Conservation (phyloP, 2,329 filamentous ascomycete species). For the Paecilomyces formosus region DNA sequence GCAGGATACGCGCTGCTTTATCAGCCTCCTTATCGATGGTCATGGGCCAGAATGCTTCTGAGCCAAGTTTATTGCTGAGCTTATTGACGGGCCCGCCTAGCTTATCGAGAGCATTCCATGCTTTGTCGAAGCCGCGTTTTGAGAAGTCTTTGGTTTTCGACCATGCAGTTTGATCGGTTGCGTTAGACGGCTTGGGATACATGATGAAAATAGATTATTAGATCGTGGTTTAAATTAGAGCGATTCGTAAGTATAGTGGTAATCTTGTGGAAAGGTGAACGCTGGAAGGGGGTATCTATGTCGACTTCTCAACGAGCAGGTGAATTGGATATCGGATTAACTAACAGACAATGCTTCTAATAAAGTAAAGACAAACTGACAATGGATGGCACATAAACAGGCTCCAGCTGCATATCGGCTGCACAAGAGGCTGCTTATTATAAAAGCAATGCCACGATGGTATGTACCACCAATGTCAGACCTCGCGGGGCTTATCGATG, state of each 20-base stretch:
- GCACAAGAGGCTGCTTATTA: neutral
- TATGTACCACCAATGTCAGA: neutral
- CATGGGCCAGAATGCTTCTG: constrained; percentile 78
- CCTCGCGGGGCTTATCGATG: neutral
- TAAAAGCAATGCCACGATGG: neutral
- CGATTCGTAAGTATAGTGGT: neutral
- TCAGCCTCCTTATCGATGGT: constrained; percentile 83
- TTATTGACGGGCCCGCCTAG: constrained; percentile 70
- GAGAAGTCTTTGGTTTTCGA: constrained; percentile 23
- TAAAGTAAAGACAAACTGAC: no score
- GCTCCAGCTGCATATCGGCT: neutral
- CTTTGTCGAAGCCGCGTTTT: constrained; percentile 67
- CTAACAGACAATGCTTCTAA: no score
- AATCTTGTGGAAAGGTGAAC: neutral
- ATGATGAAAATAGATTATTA: neutral
- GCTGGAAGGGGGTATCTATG: no score
- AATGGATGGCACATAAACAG: no score
- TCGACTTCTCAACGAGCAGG: no score
- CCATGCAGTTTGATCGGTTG: constrained; percentile 48
- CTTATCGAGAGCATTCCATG: constrained; percentile 61
- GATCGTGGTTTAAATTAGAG: neutral
- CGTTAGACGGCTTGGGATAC: constrained; percentile 10
- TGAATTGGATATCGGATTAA: no score
- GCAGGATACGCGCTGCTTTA: constrained; percentile 81
- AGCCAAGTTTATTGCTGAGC: constrained; percentile 74